Conservation (phyloP, 495 filamentous ascomycete species). For the Baudoinia panamericana region DNA sequence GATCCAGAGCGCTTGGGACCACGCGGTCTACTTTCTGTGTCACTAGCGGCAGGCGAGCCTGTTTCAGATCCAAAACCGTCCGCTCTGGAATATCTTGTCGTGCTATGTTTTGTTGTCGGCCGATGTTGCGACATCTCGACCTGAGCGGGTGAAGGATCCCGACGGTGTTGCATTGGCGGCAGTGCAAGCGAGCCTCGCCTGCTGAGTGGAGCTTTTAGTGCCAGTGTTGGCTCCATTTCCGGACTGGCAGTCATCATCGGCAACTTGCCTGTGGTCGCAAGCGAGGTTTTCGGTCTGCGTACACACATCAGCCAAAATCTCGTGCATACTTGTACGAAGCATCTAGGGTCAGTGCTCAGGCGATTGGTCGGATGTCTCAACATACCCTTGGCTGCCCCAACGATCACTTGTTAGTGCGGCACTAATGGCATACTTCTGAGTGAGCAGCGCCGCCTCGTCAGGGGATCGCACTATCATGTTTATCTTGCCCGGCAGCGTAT, state of each 20-base stretch:
- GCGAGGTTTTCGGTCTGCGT: not conserved
- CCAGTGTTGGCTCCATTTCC: not conserved
- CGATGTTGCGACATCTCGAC: slow-evolving; percentile 15
- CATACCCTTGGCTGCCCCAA: slow-evolving; percentile 16
- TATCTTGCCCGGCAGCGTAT: not conserved
- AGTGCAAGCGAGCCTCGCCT: slow-evolving; percentile 17
- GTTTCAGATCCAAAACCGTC: slow-evolving; percentile 14
- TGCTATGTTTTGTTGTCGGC: slow-evolving; percentile 9
- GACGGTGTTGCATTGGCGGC: slow-evolving; percentile 14
- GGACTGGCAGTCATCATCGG: not conserved
- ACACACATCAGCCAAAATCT: slow-evolving; percentile 2
- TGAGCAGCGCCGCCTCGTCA: slow-evolving; percentile 12
- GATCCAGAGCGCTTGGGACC: slow-evolving; percentile 11
- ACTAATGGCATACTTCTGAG: slow-evolving; percentile 11
- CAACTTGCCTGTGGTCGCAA: too few relatives aligned
- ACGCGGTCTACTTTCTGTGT: slow-evolving; percentile 7
- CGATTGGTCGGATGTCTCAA: too few relatives aligned
- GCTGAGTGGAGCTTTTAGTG: slow-evolving; percentile 10
- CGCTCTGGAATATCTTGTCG: slow-evolving; percentile 3
- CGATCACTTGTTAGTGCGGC: not conserved
- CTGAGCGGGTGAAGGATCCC: slow-evolving; percentile 1
- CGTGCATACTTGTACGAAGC: not conserved
- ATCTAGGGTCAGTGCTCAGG: too few relatives aligned
- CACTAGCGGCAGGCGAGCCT: slow-evolving; percentile 14
- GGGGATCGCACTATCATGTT: slow-evolving; percentile 7